Evolutionary conservation across 2,329 filamentous ascomycete species (phyloP), one percentile per base, ranked within the genome.

Genomic region (Fusarium sublunatum): DNA sequence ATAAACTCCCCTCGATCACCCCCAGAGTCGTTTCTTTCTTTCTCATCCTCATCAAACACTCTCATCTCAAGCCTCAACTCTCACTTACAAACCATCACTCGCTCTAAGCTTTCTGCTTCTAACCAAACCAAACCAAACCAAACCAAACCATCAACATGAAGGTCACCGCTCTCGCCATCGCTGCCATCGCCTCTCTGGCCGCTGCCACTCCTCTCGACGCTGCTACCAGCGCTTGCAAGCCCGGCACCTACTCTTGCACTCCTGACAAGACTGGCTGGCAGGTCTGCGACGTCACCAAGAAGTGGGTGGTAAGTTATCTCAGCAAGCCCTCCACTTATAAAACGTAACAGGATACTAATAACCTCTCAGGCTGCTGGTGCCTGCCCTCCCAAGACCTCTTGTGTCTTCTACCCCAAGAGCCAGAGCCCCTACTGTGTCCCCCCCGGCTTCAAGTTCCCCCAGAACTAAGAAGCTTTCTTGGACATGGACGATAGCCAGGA

Each of bases 361-460:
- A 9, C 2, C 3, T 19, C 19, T 6, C 9, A 78, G 76, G 69
- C 58, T 47, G 73, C 67, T 22, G 76, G 76, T 10, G 50, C 56
- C 49, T 78, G 76, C 58, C 75, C 75, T 11, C 75, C 74, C 57
- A 63, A 75, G 46, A 77, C 75, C 13, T 34, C 64, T 34, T 78
- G 76, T 70, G 72, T 73, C 69, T 78, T 78, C 72, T 71, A 73
- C 28, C 34, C 35, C 69, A 32, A 62, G 36, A 78, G 70, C 69
- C 46, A 58, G 43, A 76, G 73, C 72, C 76, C 76, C 58, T 78
- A 78, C 74, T 78, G 76, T 47, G 72, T 79, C 7, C 74, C 74
- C 11, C 66, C 72, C 32, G 57, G 61, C 45, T 76, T 72, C 70
- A 47, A 70, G 56, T 67, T 74, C 64, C 66, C 69, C 39, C 56